Base-by-base conservation (phyloP, 768 basidiomycete genomes). In the Butyriboletus loyo region DNA sequence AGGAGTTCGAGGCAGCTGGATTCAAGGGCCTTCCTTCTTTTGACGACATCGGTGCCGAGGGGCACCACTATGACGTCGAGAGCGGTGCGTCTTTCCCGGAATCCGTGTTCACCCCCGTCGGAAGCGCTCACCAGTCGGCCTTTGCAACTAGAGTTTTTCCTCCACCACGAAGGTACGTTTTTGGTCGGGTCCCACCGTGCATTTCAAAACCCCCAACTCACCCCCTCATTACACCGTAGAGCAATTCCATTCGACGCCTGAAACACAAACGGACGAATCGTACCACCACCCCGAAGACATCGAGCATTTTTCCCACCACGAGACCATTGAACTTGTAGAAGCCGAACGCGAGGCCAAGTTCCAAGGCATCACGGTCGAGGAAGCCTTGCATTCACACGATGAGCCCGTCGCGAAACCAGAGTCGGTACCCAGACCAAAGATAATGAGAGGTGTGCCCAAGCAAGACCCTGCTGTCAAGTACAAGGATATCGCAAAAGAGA, bases 211-310 rank as follows among this genome's bases (percentile, higher is more conserved):
- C 2, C 17, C 40, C 31, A 11, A 21, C 41, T 50, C 52, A 53
- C 28, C 5, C 6, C 22, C 25, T 57, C n/a, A 32, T 52, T 4
- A 25, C 30, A 9, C 22, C 10, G 14, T 22, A 92, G 91, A 98
- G 73, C 73, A 91, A 72, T 97, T 79, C 77, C 97, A 99, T 72
- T 87, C 85, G 27, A 98, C 96, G 32, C 95, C 94, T 0, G 97
- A 98, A 67, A 98, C 96, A 0, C 97, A 98, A 70, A 94, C 93
- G 0, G 95, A 98, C 66, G 92, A 92, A 59, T 80, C 94, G 0
- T 99, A 98, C 72, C 87, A 66, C 54, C 97, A 99, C 68, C 88
- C 93, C 1, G 97, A 98, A 71, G 92, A 93, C 68, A 51, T 87
- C 41, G 94, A 95, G 61, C 96, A 99, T 66, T 98, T 98, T 65